These are phyloP conservation scores for Colletotrichum acutatum DNA, from an alignment of 2,329 filamentous ascomycete species.

Conservation along the genomic window DNA sequence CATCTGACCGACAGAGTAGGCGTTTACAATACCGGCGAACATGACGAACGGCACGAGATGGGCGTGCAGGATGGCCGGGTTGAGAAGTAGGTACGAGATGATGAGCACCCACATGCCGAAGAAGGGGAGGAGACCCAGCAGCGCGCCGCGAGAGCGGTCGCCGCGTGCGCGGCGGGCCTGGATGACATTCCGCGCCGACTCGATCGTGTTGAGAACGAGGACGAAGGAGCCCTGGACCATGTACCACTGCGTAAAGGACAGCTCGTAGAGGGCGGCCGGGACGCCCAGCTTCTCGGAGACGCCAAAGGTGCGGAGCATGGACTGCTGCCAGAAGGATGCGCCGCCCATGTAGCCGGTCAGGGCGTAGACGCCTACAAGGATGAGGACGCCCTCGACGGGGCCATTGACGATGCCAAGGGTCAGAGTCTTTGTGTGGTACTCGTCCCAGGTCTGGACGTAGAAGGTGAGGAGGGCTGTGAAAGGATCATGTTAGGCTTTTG, in stretches of 20 bases:
- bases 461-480: constrained; percentile 86
- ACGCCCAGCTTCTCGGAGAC: constrained; percentile 73
- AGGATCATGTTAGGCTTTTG: constrained; percentile 18
- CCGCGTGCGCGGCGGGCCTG: constrained; percentile 79
- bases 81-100: constrained; percentile 82
- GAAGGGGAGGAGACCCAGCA: constrained; percentile 87
- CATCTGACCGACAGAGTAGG: constrained; percentile 94
- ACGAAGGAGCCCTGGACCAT: constrained; percentile 87
- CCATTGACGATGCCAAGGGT: constrained; percentile 93
- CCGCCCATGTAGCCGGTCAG: constrained; percentile 88
- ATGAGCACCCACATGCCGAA: constrained; percentile 82
- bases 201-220: constrained; percentile 84
- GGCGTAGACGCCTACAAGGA: constrained; percentile 82
- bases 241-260: constrained; percentile 93
- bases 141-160: constrained; percentile 77
- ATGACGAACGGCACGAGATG: constrained; percentile 91
- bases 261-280: constrained; percentile 77
- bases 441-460: constrained; percentile 99
- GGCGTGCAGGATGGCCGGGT: constrained; percentile 82
- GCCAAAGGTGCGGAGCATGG: constrained; percentile 78
- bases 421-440: constrained; percentile 97
- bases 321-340: constrained; percentile 91
- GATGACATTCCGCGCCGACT: constrained; percentile 86
- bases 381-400: constrained; percentile 93
- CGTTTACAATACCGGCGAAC: constrained; percentile 90